phyloP scores from a whole-genome alignment of 1,139 yeast species.

The Kodamaea plutei region DNA sequence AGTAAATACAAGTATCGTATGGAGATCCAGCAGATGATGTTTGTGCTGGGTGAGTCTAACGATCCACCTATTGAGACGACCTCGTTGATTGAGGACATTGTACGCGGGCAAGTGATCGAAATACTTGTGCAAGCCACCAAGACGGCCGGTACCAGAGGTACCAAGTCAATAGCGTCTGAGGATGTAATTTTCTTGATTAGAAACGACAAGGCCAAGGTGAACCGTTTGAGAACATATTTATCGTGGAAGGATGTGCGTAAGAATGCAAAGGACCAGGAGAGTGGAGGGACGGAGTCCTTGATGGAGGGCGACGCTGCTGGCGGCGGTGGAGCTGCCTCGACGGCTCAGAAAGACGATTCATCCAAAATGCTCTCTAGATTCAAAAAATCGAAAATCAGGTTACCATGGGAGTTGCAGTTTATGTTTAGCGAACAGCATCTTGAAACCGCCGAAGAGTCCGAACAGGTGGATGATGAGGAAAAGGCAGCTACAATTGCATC shows the following conservation, averaged over 20 bases:
- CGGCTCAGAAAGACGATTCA: slow-evolving; percentile 39
- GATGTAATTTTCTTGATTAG: slow-evolving; percentile 89
- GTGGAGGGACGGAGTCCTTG: slow-evolving; percentile 64
- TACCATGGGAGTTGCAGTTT: slow-evolving; percentile 94
- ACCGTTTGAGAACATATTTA: slow-evolving; percentile 80
- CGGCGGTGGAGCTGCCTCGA: slow-evolving; percentile 29
- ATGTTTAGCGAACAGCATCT: slow-evolving; percentile 90
- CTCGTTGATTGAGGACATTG: slow-evolving; percentile 88
- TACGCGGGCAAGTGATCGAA: slow-evolving; percentile 90
- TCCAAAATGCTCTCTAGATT: slow-evolving; percentile 61
- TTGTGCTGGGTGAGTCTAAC: slow-evolving; percentile 91
- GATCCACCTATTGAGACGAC: slow-evolving; percentile 94
- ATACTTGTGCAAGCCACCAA: slow-evolving; percentile 74
- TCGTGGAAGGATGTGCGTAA: slow-evolving; percentile 98
- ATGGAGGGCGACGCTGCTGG: slow-evolving; percentile 39
- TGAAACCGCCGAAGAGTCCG: slow-evolving; percentile 75
- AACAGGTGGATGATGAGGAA: slow-evolving; percentile 81
- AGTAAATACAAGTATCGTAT: slow-evolving; percentile 71
- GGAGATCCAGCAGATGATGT: slow-evolving; percentile 98
- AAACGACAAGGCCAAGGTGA: slow-evolving; percentile 93
- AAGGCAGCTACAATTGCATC: slow-evolving; percentile 89
- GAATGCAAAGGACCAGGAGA: slow-evolving; percentile 94
- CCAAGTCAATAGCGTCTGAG: slow-evolving; percentile 84
- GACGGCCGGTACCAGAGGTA: slow-evolving; percentile 76
- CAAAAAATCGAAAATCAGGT: slow-evolving; percentile 73